phyloP scores from a whole-genome alignment of 2,329 filamentous ascomycete species.

The Rhynchosporium graminicola region DNA sequence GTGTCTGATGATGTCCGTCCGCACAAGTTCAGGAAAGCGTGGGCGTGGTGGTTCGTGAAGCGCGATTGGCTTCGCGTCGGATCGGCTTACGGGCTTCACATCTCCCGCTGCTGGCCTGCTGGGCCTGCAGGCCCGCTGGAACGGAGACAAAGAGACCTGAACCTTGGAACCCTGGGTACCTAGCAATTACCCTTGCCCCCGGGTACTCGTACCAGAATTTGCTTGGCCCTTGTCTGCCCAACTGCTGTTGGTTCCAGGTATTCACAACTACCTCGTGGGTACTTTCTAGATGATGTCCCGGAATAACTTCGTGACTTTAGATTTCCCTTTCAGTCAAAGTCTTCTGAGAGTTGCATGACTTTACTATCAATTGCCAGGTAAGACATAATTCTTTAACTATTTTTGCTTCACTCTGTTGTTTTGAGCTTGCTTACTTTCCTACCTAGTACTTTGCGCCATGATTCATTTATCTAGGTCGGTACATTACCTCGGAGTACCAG shows the following conservation, averaged over 20 bases:
- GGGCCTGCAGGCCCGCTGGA: background rate
- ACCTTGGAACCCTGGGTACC: too few relatives aligned
- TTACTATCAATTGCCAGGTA: too few relatives aligned
- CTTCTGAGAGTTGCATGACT: too few relatives aligned
- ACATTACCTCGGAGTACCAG: too few relatives aligned
- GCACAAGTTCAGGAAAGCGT: constrained; percentile 10
- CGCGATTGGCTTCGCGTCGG: too few relatives aligned
- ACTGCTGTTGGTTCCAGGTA: background rate
- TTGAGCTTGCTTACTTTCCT: background rate
- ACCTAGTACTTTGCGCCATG: background rate
- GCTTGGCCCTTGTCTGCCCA: too few relatives aligned
- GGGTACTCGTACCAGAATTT: too few relatives aligned
- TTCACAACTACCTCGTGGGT: background rate
- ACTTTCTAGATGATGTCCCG: background rate
- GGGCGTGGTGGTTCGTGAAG: too few relatives aligned
- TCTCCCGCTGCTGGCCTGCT: constrained; percentile 11
- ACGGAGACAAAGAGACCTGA: constrained; percentile 1
- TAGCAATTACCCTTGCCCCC: too few relatives aligned
- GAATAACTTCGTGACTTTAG: background rate
- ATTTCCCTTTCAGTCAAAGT: background rate
- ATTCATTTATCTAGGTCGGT: too few relatives aligned
- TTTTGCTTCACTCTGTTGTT: background rate
- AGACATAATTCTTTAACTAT: background rate
- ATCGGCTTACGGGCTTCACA: background rate
- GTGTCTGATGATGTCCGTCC: constrained; percentile 7